These are phyloP conservation scores for Rosa rugosa DNA, from an alignment of 306 rosid genomes.

Conservation along the genomic window DNA sequence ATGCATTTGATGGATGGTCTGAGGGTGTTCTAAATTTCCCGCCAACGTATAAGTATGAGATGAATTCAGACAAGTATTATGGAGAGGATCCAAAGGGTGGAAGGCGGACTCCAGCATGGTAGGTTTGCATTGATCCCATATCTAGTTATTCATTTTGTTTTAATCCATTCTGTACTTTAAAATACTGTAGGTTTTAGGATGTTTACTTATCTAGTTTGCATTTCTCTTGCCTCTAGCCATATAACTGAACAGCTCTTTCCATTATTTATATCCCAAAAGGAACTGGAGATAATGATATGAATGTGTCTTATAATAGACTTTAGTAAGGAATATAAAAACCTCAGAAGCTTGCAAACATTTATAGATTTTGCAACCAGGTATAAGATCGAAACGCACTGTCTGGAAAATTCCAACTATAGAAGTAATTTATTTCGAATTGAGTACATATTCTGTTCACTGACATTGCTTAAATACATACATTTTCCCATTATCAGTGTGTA, in stretches of 20 bases:
- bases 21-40: slow-evolving; percentile 81
- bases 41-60: slow-evolving; percentile 90
- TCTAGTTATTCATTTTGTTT: background rate
- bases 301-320: background rate
- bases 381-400: background rate
- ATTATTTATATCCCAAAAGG: background rate
- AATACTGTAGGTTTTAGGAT: background rate
- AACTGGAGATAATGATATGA: background rate
- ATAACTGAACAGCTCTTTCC: background rate
- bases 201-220: background rate
- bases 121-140: slow-evolving; percentile 31
- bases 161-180: background rate
- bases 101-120: slow-evolving; percentile 94
- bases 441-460: background rate
- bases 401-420: background rate
- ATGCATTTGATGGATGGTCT: slow-evolving; percentile 89
- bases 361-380: background rate
- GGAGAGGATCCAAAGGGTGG: slow-evolving; percentile 77
- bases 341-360: background rate
- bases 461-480: background rate
- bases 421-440: background rate
- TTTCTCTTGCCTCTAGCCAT: background rate
- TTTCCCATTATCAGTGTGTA: background rate
- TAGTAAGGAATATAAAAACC: background rate
- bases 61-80: slow-evolving; percentile 70